phyloP scores from a whole-genome alignment of 768 basidiomycete genomes.

The Naematelia encephala region DNA sequence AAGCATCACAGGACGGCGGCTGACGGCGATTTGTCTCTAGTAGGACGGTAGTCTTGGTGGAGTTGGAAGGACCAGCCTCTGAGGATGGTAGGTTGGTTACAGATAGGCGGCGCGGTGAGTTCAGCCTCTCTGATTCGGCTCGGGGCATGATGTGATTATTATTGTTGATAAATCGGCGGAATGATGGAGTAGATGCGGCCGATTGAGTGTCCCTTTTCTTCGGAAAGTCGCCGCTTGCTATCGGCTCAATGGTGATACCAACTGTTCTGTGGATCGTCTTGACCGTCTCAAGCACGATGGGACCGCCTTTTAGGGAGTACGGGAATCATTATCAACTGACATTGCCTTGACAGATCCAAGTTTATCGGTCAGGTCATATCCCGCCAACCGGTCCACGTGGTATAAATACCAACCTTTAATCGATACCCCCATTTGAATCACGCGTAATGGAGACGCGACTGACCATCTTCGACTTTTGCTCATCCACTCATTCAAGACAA shows the following conservation, averaged over 20 bases:
- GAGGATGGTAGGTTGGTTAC: neutral
- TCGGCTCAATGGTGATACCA: no score
- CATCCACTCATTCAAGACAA: neutral
- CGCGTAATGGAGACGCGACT: neutral
- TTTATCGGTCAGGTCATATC: no score
- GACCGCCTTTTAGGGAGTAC: no score
- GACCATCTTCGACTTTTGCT: neutral
- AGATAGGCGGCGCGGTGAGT: neutral
- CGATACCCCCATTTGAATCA: neutral
- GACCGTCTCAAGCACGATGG: no score
- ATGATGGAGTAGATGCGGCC: slow-evolving; percentile 2
- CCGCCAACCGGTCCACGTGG: neutral
- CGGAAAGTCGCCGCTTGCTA: neutral
- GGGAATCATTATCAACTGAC: no score
- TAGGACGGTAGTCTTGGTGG: neutral
- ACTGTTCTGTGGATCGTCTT: no score
- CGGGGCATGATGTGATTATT: neutral
- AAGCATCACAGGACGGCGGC: slow-evolving; percentile 32
- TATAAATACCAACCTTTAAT: neutral
- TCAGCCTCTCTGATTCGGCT: neutral
- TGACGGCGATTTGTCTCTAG: slow-evolving; percentile 14
- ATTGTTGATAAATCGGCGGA: slow-evolving; percentile 1
- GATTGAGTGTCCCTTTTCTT: neutral
- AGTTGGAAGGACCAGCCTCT: neutral
- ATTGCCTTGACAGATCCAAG: no score